A percentile compares a stretch with the other conserved stretches of the same genome.
Conservation (phyloP, 116 monocot genomes). For the Posidonia oceanica region DNA sequence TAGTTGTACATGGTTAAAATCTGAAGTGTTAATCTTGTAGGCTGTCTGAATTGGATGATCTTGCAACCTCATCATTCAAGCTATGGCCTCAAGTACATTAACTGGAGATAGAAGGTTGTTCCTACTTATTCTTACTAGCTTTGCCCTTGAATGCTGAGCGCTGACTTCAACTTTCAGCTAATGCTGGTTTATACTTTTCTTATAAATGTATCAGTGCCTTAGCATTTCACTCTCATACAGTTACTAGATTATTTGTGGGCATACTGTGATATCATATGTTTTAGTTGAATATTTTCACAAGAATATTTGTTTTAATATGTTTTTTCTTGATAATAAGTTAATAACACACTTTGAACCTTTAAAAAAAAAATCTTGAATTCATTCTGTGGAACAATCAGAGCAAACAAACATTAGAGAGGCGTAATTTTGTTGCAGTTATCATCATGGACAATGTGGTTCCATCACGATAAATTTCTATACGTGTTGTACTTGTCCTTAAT, state of each 20-base stretch:
- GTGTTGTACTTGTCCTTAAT: not conserved
- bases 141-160: not conserved
- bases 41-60: slow-evolving; percentile 1
- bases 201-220: not conserved
- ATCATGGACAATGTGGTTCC: too few relatives aligned
- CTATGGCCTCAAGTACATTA: slow-evolving; percentile 1
- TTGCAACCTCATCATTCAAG: slow-evolving; percentile 1
- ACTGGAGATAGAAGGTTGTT: slow-evolving; percentile 3
- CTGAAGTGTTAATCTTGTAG: not conserved
- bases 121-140: not conserved
- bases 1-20: not conserved
- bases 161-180: not conserved
- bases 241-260: not conserved
- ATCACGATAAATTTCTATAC: too few relatives aligned
- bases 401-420: not conserved
- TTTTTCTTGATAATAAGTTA: not conserved
- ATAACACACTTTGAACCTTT: not conserved
- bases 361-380: too few relatives aligned
- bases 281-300: not conserved
- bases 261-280: not conserved
- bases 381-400: not conserved
- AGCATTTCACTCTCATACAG: too few relatives aligned
- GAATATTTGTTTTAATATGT: too few relatives aligned
- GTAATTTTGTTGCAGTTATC: not conserved
- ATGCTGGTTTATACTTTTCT: not conserved